These are phyloP conservation scores for Salpingoeca rosetta DNA, from an alignment of 78 protist species.

Conservation along the genomic window DNA sequence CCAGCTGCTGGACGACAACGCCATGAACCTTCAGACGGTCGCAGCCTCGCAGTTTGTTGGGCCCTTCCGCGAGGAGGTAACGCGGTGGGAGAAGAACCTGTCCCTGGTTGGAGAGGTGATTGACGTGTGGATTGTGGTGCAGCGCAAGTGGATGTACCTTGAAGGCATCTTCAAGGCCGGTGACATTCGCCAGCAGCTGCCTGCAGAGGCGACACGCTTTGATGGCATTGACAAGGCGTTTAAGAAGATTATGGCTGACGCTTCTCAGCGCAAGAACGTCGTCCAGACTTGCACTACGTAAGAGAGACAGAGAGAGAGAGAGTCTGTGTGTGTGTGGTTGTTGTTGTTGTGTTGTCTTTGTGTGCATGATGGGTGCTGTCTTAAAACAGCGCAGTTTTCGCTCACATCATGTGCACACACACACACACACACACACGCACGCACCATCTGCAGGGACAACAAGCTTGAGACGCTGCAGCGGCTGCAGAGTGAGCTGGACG, in stretches of 20 bases:
- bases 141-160: constrained; percentile 82
- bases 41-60: constrained; percentile 36
- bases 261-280: constrained; percentile 41
- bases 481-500: constrained; percentile 43
- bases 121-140: constrained; percentile 69
- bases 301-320: too few relatives aligned
- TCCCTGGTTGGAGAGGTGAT: constrained; percentile 50
- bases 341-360: too few relatives aligned
- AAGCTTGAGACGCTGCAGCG: constrained; percentile 45
- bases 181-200: constrained; percentile 85
- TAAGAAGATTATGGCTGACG: constrained; percentile 58
- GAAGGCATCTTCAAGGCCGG: constrained; percentile 80
- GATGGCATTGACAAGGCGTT: constrained; percentile 56
- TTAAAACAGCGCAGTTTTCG: too few relatives aligned
- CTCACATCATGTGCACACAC: too few relatives aligned
- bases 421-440: too few relatives aligned
- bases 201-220: constrained; percentile 77
- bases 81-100: constrained; percentile 71
- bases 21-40: constrained; percentile 59
- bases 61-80: constrained; percentile 45
- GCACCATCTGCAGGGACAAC: too few relatives aligned
- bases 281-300: constrained; percentile 31
- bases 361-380: too few relatives aligned
- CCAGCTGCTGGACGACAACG: constrained; percentile 61
- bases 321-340: too few relatives aligned